phyloP scores from a whole-genome alignment of 495 filamentous ascomycete species.

The Extremus antarcticus region DNA sequence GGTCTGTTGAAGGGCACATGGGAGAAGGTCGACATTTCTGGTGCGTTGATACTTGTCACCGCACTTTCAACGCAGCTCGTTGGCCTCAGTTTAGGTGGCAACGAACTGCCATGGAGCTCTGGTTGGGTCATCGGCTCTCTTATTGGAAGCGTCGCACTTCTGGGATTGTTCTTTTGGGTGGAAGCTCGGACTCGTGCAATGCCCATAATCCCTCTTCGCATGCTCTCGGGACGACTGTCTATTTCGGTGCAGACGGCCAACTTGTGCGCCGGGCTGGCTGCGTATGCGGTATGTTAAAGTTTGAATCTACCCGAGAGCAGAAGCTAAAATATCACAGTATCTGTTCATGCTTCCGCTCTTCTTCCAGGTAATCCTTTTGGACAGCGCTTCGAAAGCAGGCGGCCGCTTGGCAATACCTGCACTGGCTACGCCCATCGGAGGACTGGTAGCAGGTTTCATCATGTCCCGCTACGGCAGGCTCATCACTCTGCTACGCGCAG shows the following conservation, averaged over 20 bases:
- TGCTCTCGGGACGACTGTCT: background rate
- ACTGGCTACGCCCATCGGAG: background rate
- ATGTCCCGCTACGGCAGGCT: conserved; percentile 2
- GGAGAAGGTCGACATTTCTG: background rate
- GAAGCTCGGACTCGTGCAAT: background rate
- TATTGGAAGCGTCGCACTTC: background rate
- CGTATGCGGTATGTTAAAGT: background rate
- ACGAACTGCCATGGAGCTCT: background rate
- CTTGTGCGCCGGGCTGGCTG: background rate
- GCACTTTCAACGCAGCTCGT: background rate
- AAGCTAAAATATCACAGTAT: background rate
- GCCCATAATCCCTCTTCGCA: background rate
- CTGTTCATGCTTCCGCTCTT: conserved; percentile 3
- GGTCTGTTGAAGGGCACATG: background rate
- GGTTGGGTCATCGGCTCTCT: background rate
- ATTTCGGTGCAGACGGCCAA: background rate
- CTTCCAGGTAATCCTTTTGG: conserved; percentile 1
- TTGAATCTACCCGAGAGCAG: background rate
- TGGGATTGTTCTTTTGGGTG: background rate
- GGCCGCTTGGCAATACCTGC: background rate
- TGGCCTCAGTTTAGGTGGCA: background rate
- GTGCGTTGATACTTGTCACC: background rate
- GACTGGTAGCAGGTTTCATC: background rate
- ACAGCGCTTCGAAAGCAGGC: background rate
- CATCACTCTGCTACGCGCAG: background rate